These are phyloP conservation scores for Eucalyptus shirleyi DNA, from an alignment of 345 rosid species.

Conservation along the genomic window DNA sequence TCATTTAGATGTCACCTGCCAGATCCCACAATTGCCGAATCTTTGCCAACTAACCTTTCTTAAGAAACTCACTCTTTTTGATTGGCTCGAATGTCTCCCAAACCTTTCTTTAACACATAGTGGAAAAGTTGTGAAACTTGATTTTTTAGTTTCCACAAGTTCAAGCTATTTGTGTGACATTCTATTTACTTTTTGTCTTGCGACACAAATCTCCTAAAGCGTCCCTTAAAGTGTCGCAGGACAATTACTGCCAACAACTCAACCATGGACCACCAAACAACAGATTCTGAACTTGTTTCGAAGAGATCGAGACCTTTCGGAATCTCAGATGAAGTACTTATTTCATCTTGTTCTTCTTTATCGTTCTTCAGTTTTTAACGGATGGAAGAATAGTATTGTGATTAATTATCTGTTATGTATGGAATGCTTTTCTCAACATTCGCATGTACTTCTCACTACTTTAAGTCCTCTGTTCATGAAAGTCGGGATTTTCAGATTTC, in stretches of 20 bases:
- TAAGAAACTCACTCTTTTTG: neutral
- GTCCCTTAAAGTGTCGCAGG: constrained; percentile 6
- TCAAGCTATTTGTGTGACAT: neutral
- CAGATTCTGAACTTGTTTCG: constrained; percentile 53
- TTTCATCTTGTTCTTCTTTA: neutral
- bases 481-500: neutral
- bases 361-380: neutral
- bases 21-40: accelerated
- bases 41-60: neutral
- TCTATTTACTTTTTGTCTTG: neutral
- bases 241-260: constrained; percentile 41
- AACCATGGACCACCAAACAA: constrained; percentile 53
- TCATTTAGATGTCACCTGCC: neutral
- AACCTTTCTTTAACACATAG: accelerated
- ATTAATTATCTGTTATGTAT: neutral
- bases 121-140: neutral
- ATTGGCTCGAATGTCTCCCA: accelerated
- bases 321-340: constrained; percentile 50
- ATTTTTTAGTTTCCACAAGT: neutral
- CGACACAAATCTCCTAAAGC: constrained; percentile 37
- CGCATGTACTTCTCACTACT: neutral
- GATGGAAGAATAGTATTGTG: neutral
- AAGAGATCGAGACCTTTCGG: constrained; percentile 64
- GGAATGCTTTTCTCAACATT: neutral
- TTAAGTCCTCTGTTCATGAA: neutral